Percentiles rank a stretch among this genome's conserved stretches.
These are phyloP conservation scores for Fomitopsis betulina DNA, from an alignment of 1,284 basidiomycete genomes.

Conservation along the genomic window DNA sequence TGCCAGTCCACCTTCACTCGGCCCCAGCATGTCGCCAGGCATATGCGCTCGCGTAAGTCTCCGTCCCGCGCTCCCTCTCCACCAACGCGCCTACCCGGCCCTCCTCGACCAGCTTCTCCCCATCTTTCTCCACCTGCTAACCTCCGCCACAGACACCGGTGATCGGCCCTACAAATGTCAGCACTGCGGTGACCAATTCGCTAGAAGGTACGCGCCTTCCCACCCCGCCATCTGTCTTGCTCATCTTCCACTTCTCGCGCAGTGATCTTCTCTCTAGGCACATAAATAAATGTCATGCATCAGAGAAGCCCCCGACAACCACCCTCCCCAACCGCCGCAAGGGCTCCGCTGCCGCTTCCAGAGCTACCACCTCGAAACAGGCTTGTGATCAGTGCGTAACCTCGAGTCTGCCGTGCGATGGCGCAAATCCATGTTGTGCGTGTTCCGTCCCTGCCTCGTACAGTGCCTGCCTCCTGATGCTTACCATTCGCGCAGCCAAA, in stretches of 20 bases:
- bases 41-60: constrained; percentile 83
- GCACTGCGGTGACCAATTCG: constrained; percentile 87
- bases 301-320: constrained; percentile 55
- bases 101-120: constrained; percentile 9
- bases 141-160: constrained; percentile 66
- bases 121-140: constrained; percentile 9
- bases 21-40: constrained; percentile 85
- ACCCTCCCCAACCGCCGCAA: constrained; percentile 45
- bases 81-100: constrained; percentile 6
- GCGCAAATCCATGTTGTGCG: constrained; percentile 75
- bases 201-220: constrained; percentile 56
- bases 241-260: constrained; percentile 4
- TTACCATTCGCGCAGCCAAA: constrained; percentile 51
- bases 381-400: constrained; percentile 87
- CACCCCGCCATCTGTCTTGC: constrained; percentile 3
- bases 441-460: constrained; percentile 22
- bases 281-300: constrained; percentile 85
- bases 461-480: neutral
- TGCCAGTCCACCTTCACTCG: constrained; percentile 86
- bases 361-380: constrained; percentile 74
- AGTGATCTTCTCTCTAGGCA: constrained; percentile 86
- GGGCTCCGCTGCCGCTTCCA: constrained; percentile 54
- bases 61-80: constrained; percentile 10
- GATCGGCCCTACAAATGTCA: constrained; percentile 89
- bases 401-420: constrained; percentile 76